A percentile compares a stretch with the other conserved stretches of the same genome.
Evolutionary conservation across 768 basidiomycete genomes (phyloP).

Genomic region (Hygrophoropsis aurantiaca): DNA sequence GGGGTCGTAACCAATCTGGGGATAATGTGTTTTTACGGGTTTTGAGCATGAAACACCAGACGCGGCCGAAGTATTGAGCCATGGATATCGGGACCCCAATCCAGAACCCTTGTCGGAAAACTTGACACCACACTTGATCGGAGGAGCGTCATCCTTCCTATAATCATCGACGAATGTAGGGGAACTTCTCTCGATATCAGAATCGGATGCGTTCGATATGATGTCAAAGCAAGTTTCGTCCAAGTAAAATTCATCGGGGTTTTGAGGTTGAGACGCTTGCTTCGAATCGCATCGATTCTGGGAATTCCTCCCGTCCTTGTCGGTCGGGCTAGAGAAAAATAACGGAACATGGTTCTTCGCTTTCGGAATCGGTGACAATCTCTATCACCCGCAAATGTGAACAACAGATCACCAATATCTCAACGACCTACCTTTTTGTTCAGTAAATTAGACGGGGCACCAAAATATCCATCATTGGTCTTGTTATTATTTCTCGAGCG

Average conservation of each 20-base stretch:
- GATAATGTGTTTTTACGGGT: too few species aligned
- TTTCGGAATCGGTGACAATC: neutral
- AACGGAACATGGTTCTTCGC: slow-evolving; percentile 2
- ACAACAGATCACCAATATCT: too few species aligned
- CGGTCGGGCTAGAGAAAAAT: slow-evolving; percentile 15
- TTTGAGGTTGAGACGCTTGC: slow-evolving; percentile 1
- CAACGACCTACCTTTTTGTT: slow-evolving; percentile 2
- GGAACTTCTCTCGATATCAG: slow-evolving; percentile 9
- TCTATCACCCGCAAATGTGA: too few species aligned
- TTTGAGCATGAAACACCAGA: too few species aligned
- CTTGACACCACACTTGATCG: too few species aligned
- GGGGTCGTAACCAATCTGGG: too few species aligned
- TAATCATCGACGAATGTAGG: slow-evolving; percentile 2
- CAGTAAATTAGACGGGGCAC: neutral
- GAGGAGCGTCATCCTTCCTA: slow-evolving; percentile 6
- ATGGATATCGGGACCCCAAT: too few species aligned
- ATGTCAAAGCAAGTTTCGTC: slow-evolving; percentile 33
- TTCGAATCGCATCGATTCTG: neutral
- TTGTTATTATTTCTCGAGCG: slow-evolving; percentile 8
- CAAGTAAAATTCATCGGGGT: slow-evolving; percentile 31
- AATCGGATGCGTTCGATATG: slow-evolving; percentile 17
- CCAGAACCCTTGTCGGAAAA: too few species aligned
- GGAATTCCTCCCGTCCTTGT: slow-evolving; percentile 10
- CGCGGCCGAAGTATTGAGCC: too few species aligned
- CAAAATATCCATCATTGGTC: neutral